Percentiles rank a stretch among this genome's conserved stretches.
Evolutionary conservation across 495 filamentous ascomycete genomes (phyloP).

Genomic region (Hyaloscypha variabilis): DNA sequence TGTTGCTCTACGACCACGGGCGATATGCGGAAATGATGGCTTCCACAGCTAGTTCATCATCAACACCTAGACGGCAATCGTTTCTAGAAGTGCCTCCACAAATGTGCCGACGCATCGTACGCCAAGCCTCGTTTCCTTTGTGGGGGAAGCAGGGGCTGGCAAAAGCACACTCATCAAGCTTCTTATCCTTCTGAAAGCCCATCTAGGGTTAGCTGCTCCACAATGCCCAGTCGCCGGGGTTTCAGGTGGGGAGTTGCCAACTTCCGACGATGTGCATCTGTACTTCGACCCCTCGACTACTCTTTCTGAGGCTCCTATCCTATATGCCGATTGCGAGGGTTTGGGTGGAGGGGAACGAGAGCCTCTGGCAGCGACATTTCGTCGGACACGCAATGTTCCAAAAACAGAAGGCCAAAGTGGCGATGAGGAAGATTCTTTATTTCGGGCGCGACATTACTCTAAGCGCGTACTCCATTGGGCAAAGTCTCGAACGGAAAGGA

Average conservation of each 20-base stretch:
- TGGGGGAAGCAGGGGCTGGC: conserved; percentile 45
- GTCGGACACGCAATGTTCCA: conserved; percentile 32
- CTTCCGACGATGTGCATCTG: conserved; percentile 35
- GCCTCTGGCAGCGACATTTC: too few relatives aligned
- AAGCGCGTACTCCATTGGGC: too few relatives aligned
- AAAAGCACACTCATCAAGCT: conserved; percentile 62
- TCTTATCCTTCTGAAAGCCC: conserved; percentile 43
- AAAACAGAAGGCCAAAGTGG: neutral
- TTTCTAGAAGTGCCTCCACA: too few relatives aligned
- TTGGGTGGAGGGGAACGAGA: conserved; percentile 54
- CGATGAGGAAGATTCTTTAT: conserved; percentile 10
- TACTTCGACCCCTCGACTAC: conserved; percentile 60
- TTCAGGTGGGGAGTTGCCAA: conserved; percentile 49
- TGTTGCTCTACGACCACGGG: too few relatives aligned
- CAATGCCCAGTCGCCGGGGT: conserved; percentile 39
- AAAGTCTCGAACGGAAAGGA: conserved; percentile 39
- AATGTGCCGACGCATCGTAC: too few relatives aligned
- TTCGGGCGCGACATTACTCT: conserved; percentile 25
- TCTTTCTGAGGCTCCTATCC: conserved; percentile 42
- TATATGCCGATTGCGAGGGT: conserved; percentile 63
- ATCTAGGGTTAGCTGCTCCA: conserved; percentile 28
- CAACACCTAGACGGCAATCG: too few relatives aligned
- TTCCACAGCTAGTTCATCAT: too few relatives aligned
- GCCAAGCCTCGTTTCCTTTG: too few relatives aligned
- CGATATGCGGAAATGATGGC: too few relatives aligned